A percentile compares a stretch with the other conserved stretches of the same genome.
Evolutionary conservation across 371 early-diverging fungal species (phyloP).

Genomic region (Rhizopus microsporus): DNA sequence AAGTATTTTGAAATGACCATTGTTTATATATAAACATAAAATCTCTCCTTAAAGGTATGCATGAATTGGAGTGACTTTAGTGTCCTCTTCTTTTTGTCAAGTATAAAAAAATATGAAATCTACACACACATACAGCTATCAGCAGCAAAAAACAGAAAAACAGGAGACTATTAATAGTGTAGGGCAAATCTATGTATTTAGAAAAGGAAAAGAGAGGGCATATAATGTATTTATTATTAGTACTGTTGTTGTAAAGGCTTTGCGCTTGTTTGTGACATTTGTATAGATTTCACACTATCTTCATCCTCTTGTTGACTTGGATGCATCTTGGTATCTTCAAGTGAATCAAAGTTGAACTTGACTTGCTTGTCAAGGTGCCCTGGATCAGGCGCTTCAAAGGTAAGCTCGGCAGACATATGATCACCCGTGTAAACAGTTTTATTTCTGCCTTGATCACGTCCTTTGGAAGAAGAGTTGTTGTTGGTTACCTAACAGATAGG

Average conservation of each 20-base stretch:
- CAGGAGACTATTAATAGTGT: no score
- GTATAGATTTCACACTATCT: conserved; percentile 26
- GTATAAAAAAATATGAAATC: no score
- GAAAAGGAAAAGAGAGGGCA: neutral
- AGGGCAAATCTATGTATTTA: no score
- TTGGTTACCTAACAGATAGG: conserved; percentile 23
- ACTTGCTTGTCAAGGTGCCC: conserved; percentile 1
- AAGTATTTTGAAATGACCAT: no score
- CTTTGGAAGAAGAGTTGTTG: conserved; percentile 6
- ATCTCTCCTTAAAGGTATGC: no score
- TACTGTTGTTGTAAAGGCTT: conserved; percentile 21
- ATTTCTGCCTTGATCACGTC: conserved; percentile 11
- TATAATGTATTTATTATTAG: conserved; percentile 18
- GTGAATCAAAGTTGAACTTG: conserved; percentile 17
- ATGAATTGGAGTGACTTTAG: no score
- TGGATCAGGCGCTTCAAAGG: conserved; percentile 18
- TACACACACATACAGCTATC: no score
- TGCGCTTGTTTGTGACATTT: conserved; percentile 27
- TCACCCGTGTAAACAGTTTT: conserved; percentile 18
- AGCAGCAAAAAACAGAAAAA: no score
- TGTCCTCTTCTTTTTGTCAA: no score
- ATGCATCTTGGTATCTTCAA: conserved; percentile 21
- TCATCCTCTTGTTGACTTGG: conserved; percentile 13
- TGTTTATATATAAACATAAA: no score
- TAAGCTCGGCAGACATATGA: conserved; percentile 25